Conservation (phyloP, 2,329 filamentous ascomycete species). For the Sporothrix phasma region DNA sequence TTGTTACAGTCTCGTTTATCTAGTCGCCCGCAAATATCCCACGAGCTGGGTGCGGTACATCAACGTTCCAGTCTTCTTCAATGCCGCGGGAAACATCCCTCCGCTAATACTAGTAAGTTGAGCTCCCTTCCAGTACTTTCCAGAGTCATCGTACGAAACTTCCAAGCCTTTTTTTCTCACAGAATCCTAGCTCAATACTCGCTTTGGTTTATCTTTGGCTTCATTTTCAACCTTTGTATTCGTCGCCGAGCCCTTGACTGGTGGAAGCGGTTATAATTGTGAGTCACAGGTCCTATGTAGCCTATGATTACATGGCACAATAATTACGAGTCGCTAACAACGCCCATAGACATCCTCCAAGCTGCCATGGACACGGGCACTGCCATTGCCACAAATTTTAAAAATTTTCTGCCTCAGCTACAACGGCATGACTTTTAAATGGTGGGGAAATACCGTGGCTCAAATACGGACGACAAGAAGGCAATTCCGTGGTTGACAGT, state of each 20-base stretch:
- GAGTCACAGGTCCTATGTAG: not conserved
- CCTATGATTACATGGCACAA: not conserved
- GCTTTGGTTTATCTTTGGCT: conserved; percentile 33
- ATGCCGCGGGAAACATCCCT: conserved; percentile 15
- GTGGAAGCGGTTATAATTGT: conserved; percentile 17
- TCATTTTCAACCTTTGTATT: conserved; percentile 49
- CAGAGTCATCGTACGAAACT: not conserved
- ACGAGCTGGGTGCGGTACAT: conserved; percentile 14
- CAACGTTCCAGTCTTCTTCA: conserved; percentile 17
- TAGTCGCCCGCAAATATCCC: conserved; percentile 6
- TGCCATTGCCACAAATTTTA: conserved; percentile 43
- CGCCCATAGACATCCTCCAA: conserved; percentile 9
- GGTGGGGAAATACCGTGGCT: conserved; percentile 39
- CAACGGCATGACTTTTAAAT: conserved; percentile 30
- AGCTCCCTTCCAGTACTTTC: too few relatives aligned
- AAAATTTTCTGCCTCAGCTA: conserved; percentile 40
- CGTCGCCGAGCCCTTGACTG: conserved; percentile 46
- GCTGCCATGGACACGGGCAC: conserved; percentile 31
- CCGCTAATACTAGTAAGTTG: conserved; percentile 15
- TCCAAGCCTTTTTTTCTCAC: not conserved
- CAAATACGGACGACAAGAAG: conserved; percentile 11
- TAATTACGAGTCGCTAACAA: not conserved
- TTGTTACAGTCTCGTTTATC: conserved; percentile 12
- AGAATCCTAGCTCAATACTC: conserved; percentile 11
- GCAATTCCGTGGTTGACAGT: conserved; percentile 11